Evolutionary conservation across 192 early-diverging fungal species (phyloP).

Genomic region (Backusella circina): DNA sequence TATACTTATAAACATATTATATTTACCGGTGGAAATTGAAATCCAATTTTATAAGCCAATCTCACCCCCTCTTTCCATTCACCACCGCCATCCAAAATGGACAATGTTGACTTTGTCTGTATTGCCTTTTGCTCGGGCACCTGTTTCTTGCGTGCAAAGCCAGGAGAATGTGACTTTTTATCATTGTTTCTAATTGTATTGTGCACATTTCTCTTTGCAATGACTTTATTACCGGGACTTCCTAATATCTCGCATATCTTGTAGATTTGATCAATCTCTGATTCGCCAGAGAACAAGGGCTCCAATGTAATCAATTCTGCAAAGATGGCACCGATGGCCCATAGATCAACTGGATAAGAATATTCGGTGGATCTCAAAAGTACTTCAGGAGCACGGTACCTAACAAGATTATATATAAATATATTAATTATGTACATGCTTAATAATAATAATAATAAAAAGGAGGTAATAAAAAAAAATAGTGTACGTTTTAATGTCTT

Average conservation of each 20-base stretch:
- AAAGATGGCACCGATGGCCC: conserved; percentile 92
- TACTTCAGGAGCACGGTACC: conserved; percentile 89
- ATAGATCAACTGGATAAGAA: conserved; percentile 90
- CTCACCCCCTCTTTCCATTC: conserved; percentile 74
- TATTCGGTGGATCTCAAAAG: conserved; percentile 80
- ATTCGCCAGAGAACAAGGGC: conserved; percentile 90
- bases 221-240: conserved; percentile 46
- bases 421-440: background rate
- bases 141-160: conserved; percentile 24
- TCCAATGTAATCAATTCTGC: conserved; percentile 85
- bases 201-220: background rate
- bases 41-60: conserved; percentile 60
- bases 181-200: conserved; percentile 1
- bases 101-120: background rate
- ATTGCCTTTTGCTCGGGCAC: background rate
- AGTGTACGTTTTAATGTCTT: background rate
- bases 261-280: conserved; percentile 89
- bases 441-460: background rate
- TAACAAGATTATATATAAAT: too few relatives aligned
- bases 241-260: conserved; percentile 82
- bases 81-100: conserved; percentile 31
- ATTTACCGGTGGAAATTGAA: conserved; percentile 54
- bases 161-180: conserved; percentile 19
- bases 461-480: background rate
- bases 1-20: conserved; percentile 6